These are phyloP conservation scores for Podaxis sp. DNA, from an alignment of 768 basidiomycete genomes.

Conservation along the genomic window DNA sequence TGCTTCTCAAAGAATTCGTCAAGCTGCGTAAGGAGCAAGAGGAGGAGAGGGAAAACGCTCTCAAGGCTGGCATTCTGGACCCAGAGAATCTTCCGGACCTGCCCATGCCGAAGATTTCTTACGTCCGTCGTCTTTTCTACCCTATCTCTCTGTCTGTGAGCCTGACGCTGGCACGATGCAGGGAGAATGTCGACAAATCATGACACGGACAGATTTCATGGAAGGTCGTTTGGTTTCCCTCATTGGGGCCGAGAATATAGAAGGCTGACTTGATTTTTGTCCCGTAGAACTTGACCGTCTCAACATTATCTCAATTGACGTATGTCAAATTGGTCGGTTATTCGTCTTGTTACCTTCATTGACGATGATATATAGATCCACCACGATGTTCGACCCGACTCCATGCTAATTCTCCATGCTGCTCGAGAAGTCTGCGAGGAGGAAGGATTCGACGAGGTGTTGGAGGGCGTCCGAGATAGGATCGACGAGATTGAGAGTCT, in stretches of 20 bases:
- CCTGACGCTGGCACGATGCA: conserved; percentile 18
- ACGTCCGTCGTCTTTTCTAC: conserved; percentile 35
- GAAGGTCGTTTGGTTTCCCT: conserved; percentile 46
- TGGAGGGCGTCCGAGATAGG: conserved; percentile 69
- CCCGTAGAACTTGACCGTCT: conserved; percentile 59
- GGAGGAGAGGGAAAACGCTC: conserved; percentile 35
- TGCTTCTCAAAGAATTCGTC: conserved; percentile 73
- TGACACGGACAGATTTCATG: conserved; percentile 83
- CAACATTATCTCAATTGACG: conserved; percentile 80
- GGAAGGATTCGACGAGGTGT: conserved; percentile 76
- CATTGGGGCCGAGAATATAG: not conserved
- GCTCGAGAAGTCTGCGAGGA: conserved; percentile 69
- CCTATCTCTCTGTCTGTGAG: not conserved
- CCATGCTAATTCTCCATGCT: conserved; percentile 70
- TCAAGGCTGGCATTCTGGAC: conserved; percentile 33
- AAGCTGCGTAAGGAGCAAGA: conserved; percentile 52
- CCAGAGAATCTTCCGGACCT: conserved; percentile 37
- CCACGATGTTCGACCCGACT: conserved; percentile 79
- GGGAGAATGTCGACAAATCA: conserved; percentile 75
- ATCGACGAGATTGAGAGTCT: conserved; percentile 88
- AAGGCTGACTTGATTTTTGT: not conserved
- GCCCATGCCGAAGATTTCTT: conserved; percentile 62
- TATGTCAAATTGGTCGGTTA: conserved; percentile 30
- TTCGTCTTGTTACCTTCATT: conserved; percentile 6
- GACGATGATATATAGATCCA: conserved; percentile 46